phyloP scores from a whole-genome alignment of 2,329 filamentous ascomycete genomes.

The Simplicillium aogashimaense region DNA sequence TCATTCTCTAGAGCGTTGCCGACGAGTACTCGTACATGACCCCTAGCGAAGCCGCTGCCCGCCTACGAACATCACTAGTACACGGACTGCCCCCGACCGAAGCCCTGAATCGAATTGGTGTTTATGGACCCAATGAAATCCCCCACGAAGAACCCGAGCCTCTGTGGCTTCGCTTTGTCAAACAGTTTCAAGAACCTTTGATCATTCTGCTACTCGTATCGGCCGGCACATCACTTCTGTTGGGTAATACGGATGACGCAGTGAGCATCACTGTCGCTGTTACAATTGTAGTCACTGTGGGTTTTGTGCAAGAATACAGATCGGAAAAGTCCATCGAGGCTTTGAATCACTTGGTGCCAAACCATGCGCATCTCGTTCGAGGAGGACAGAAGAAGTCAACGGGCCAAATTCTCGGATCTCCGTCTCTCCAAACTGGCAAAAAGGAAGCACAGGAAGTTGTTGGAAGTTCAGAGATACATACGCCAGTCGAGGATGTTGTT shows the following conservation, averaged over 20 bases:
- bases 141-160: slow-evolving; percentile 90
- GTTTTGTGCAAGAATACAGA: slow-evolving; percentile 94
- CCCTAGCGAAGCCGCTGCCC: slow-evolving; percentile 67
- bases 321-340: slow-evolving; percentile 97
- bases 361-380: slow-evolving; percentile 90
- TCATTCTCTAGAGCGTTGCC: slow-evolving; percentile 34
- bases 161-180: slow-evolving; percentile 87
- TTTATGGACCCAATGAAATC: slow-evolving; percentile 86
- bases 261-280: slow-evolving; percentile 93
- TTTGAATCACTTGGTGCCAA: slow-evolving; percentile 84
- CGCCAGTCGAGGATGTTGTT: slow-evolving; percentile 51
- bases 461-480: slow-evolving; percentile 35
- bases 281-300: slow-evolving; percentile 91
- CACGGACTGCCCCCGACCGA: slow-evolving; percentile 74
- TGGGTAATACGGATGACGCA: slow-evolving; percentile 91
- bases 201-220: slow-evolving; percentile 88
- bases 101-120: slow-evolving; percentile 67
- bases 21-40: slow-evolving; percentile 58
- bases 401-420: slow-evolving; percentile 22
- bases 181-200: slow-evolving; percentile 93
- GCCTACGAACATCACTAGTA: slow-evolving; percentile 71
- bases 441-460: slow-evolving; percentile 34
- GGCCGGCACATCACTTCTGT: slow-evolving; percentile 75
- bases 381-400: slow-evolving; percentile 29
- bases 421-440: slow-evolving; percentile 35